Conservation (phyloP, 108 stramenopile species). For the Nitzschia sp. region DNA sequence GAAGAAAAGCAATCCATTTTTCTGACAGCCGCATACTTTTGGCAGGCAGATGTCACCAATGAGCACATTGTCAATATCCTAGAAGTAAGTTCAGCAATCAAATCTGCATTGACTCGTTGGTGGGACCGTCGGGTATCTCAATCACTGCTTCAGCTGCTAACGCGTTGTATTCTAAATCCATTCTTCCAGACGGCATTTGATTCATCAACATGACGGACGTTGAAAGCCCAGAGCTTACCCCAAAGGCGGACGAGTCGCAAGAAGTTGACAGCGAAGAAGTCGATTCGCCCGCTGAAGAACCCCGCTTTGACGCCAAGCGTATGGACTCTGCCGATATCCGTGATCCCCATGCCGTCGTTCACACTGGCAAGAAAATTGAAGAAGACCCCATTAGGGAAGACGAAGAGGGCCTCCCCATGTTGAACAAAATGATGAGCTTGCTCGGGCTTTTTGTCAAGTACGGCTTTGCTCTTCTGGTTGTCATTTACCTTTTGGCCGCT, state of each 20-base stretch:
- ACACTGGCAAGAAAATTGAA: not conserved
- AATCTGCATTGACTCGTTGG: no score
- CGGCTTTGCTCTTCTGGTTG: not conserved
- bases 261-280: not conserved
- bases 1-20: no score
- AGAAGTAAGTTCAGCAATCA: no score
- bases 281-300: not conserved
- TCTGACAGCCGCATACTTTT: no score
- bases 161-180: no score
- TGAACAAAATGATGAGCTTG: constrained; percentile 2
- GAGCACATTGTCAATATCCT: no score
- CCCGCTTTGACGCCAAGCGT: not conserved
- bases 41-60: no score
- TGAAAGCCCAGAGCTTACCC: not conserved
- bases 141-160: no score
- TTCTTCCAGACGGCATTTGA: no score
- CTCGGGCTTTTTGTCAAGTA: not conserved
- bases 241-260: not conserved
- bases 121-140: no score
- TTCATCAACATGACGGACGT: not conserved
- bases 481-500: not conserved
- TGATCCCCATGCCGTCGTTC: constrained; percentile 4
- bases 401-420: not conserved
- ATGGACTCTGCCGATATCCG: not conserved
- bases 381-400: not conserved